A percentile compares a stretch with the other conserved stretches of the same genome.
Conservation (phyloP, 208 protist genomes). For the Crithidia bombi region DNA sequence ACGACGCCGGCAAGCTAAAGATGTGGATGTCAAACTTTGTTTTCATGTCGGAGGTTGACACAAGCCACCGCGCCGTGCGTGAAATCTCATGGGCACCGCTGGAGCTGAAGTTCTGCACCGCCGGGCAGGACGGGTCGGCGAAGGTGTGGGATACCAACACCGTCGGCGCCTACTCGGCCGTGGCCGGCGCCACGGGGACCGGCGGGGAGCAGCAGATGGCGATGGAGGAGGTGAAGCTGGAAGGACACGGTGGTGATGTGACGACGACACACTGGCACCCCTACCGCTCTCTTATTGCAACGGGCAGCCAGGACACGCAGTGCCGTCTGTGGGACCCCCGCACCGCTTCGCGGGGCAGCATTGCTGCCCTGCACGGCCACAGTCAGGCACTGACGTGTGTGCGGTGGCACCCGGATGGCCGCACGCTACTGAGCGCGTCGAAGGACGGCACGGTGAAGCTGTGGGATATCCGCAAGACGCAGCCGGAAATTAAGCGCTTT, state of each 20-base stretch:
- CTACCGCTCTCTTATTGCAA: constrained; percentile 78
- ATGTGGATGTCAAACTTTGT: constrained; percentile 86
- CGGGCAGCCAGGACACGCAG: constrained; percentile 87
- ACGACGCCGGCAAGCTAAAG: constrained; percentile 85
- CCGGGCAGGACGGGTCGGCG: constrained; percentile 83
- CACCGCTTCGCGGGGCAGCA: constrained; percentile 70
- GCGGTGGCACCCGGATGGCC: constrained; percentile 85
- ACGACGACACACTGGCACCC: constrained; percentile 90
- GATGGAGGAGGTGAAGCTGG: constrained; percentile 83
- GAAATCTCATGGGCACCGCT: constrained; percentile 80
- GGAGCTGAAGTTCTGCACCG: constrained; percentile 86
- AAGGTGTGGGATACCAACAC: constrained; percentile 84
- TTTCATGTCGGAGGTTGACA: constrained; percentile 77
- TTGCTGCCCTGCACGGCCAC: constrained; percentile 84
- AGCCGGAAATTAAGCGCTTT: constrained; percentile 77
- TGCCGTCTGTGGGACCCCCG: constrained; percentile 89
- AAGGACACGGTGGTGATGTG: constrained; percentile 89
- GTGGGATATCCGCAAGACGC: constrained; percentile 85
- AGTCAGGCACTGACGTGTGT: constrained; percentile 78
- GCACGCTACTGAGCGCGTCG: constrained; percentile 73
- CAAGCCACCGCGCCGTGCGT: constrained; percentile 80
- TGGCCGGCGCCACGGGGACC: constrained; percentile 3
- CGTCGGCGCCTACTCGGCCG: constrained; percentile 40
- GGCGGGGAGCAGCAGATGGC: constrained; percentile 8
- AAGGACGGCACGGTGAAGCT: constrained; percentile 85